Base-by-base conservation (phyloP, 805 yeast genomes). In the Ogataea trehalophila region DNA sequence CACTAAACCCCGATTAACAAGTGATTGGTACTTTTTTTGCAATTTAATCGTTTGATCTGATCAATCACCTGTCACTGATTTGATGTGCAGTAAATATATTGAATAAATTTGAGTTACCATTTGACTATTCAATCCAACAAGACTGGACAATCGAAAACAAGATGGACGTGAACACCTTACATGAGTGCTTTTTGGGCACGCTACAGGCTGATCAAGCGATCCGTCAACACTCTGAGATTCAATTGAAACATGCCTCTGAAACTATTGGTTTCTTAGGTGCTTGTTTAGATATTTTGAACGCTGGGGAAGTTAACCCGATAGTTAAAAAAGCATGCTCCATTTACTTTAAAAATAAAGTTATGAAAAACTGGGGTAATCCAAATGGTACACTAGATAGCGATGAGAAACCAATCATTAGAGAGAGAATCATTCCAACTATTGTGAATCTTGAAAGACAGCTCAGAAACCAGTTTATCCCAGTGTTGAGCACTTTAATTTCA, bases 271-370 rank as follows among this genome's bases (percentile, higher is more conserved):
- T 91, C 60, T 68, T 88, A 37, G 85, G 85, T 5, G 91, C 92
- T 1, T 87, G 96, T 64, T 69, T 92, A 41, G 92, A 87, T 60
- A 83, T 90, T 44, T 73, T 89, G 17, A 62, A 76, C 16, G 76
- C 79, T 18, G 67, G 67, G 6, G 78, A 75, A 16, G 80, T 78
- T 11, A 71, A 79, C 17, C 72, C 74, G 1, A 77, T 74, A 29
- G 76, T 87, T 43, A 80, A 84, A 56, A 75, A 81, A 47, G 89
- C 96, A 8, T 87, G 96, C 26, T 94, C 95, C 0, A 83, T 92
- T 22, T 91, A 82, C 65, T 81, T 92, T 68, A 92, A 92, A 62
- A 94, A 92, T 65, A 74, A 81, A 47, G 73, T 90, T 16, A 66
- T 75, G 13, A 75, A 78, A 42, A 74, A 76, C 50, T 94, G 98